Base-by-base conservation (phyloP, 1,284 basidiomycete genomes). In the Lignosus rhinocerotis region DNA sequence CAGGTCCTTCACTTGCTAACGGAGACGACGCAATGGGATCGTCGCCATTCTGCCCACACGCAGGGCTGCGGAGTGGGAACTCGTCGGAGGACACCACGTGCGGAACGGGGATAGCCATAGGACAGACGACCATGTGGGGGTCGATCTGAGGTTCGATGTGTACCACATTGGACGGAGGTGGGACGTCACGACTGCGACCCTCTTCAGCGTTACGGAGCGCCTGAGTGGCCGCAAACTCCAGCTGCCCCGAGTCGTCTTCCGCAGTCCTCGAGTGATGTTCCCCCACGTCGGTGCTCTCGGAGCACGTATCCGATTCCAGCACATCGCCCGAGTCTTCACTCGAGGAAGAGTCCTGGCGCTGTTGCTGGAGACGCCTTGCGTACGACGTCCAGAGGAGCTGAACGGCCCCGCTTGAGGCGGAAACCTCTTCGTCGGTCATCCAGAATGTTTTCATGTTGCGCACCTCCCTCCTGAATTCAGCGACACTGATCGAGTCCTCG, bases 401-500 rank as follows among this genome's bases (percentile, higher is more conserved):
- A 2, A 58, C 66, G 45, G n/a, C 9, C 17, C 16, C 34, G 36
- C n/a, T 17, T 16, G 63, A 55, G 7, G 31, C 19, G 12, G 49
- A 53, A 14, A 66, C 42, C 34, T 70, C 67, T 42, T 58, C 63
- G 44, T 61, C 55, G 32, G 62, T 53, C 67, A 70, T 64, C 64
- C 66, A 72, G 64, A 72, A 72, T 21, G 69, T 67, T 44, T 69
- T 64, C 43, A 69, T 53, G 45, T 62, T 58, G 30, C 55, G 49
- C 12, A 72, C 51, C 25, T 59, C 52, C 30, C 59, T 44, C 42
- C 88, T 81, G 5, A 96, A 77, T 17, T 88, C 80, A 4, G 76
- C 69, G 48, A 96, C 76, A 9, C 82, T 77, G 48, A 85, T 80
- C 11, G 84, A 80, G 8, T 72, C 68, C 38, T 79, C 57, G 49